Percentiles rank a stretch among this genome's conserved stretches.
Evolutionary conservation across 1,284 basidiomycete genomes (phyloP).

Genomic region (Polyporus tsugae): DNA sequence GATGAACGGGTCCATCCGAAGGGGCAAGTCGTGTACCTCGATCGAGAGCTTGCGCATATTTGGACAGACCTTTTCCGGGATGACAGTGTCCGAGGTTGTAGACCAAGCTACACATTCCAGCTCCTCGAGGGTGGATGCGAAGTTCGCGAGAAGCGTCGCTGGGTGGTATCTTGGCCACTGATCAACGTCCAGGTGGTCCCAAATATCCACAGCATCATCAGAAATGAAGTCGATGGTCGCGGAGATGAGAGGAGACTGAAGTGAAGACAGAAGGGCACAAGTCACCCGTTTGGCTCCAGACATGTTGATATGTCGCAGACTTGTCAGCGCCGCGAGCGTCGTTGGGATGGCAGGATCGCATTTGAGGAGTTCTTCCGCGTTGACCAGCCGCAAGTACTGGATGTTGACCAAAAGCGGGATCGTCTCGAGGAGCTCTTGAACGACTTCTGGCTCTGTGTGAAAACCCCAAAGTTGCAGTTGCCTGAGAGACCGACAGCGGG

Average conservation of each 20-base stretch:
- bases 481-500: background rate
- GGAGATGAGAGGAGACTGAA: background rate
- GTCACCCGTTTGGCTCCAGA: background rate
- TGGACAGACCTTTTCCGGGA: background rate
- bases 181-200: background rate
- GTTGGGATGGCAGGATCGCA: background rate
- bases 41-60: conserved; percentile 4
- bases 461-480: background rate
- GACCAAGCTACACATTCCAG: background rate
- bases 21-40: background rate
- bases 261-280: background rate
- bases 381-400: background rate
- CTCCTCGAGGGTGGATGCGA: background rate
- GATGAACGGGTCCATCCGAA: conserved; percentile 1
- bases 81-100: background rate
- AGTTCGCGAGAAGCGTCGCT: background rate
- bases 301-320: background rate
- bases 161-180: background rate
- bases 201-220: background rate
- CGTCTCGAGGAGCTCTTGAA: background rate
- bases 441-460: background rate
- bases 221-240: background rate
- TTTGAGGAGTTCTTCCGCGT: background rate
- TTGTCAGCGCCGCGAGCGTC: background rate
- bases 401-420: background rate